These are phyloP conservation scores for Calonectria ilicicola DNA, from an alignment of 2,329 filamentous ascomycete species.

Conservation along the genomic window DNA sequence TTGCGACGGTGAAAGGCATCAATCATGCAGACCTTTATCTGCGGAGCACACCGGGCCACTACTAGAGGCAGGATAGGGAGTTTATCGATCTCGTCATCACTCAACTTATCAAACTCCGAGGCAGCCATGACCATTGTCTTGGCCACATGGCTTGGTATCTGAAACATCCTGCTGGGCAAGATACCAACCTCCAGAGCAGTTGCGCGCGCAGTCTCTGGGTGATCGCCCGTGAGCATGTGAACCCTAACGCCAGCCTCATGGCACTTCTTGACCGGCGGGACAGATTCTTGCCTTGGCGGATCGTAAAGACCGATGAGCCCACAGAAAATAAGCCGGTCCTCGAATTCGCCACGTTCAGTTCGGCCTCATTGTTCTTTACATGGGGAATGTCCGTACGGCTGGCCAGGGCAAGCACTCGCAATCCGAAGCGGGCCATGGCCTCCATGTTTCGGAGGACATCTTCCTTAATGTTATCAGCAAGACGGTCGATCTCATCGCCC, in stretches of 20 bases:
- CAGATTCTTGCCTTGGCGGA: slow-evolving; percentile 76
- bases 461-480: slow-evolving; percentile 65
- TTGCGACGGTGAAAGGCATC: slow-evolving; percentile 76
- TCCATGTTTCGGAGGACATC: slow-evolving; percentile 77
- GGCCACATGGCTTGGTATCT: slow-evolving; percentile 65
- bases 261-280: slow-evolving; percentile 67
- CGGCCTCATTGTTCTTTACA: slow-evolving; percentile 50
- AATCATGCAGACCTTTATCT: slow-evolving; percentile 82
- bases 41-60: slow-evolving; percentile 76
- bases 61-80: slow-evolving; percentile 75
- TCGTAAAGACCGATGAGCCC: slow-evolving; percentile 81
- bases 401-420: slow-evolving; percentile 77
- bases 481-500: slow-evolving; percentile 55
- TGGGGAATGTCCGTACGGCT: slow-evolving; percentile 57
- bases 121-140: slow-evolving; percentile 75
- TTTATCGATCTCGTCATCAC: slow-evolving; percentile 71
- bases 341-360: slow-evolving; percentile 66
- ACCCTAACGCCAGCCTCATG: slow-evolving; percentile 73
- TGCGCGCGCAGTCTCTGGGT: slow-evolving; percentile 73
- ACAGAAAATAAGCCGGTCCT: slow-evolving; percentile 72
- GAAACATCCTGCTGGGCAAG: slow-evolving; percentile 62
- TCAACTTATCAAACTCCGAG: slow-evolving; percentile 74
- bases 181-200: slow-evolving; percentile 75
- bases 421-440: slow-evolving; percentile 72
- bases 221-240: slow-evolving; percentile 79